phyloP scores from a whole-genome alignment of 2,329 filamentous ascomycete species.

The Cytospora paraplurivora region DNA sequence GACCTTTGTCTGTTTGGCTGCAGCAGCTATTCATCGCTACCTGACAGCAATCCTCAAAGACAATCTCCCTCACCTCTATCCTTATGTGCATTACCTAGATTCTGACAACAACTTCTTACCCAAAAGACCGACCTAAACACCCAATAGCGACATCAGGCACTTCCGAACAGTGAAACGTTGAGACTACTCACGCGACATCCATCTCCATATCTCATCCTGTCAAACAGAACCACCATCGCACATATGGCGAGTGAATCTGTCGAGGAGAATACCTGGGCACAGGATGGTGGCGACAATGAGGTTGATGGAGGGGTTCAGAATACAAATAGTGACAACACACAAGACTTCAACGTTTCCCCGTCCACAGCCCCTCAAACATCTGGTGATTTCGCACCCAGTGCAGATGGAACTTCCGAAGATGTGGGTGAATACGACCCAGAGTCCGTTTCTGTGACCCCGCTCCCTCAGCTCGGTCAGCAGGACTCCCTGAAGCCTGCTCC shows the following conservation, averaged over 20 bases:
- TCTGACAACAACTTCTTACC: neutral
- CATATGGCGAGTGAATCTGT: conserved; percentile 26
- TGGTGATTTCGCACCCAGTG: conserved; percentile 49
- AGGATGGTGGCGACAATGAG: conserved; percentile 57
- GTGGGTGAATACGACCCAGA: conserved; percentile 61
- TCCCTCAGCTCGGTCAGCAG: conserved; percentile 22
- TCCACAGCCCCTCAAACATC: conserved; percentile 49
- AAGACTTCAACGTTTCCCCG: conserved; percentile 48
- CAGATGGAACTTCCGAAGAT: conserved; percentile 52
- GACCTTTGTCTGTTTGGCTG: conserved; percentile 1
- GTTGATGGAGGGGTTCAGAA: conserved; percentile 44
- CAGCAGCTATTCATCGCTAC: conserved; percentile 7
- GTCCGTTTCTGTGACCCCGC: conserved; percentile 48
- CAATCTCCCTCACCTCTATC: neutral
- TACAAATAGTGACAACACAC: conserved; percentile 53
- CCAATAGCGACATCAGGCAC: conserved; percentile 4
- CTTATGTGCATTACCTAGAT: conserved; percentile 17
- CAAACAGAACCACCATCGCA: conserved; percentile 22
- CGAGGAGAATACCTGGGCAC: conserved; percentile 50
- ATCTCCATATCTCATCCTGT: conserved; percentile 1
- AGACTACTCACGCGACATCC: conserved; percentile 11
- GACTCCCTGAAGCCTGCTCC: conserved; percentile 34
- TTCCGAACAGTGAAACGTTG: neutral
- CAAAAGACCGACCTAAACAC: conserved; percentile 4
- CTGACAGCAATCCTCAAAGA: conserved; percentile 10